These are phyloP conservation scores for Pichia sp. DNA, from an alignment of 1,139 yeast species.

Conservation along the genomic window DNA sequence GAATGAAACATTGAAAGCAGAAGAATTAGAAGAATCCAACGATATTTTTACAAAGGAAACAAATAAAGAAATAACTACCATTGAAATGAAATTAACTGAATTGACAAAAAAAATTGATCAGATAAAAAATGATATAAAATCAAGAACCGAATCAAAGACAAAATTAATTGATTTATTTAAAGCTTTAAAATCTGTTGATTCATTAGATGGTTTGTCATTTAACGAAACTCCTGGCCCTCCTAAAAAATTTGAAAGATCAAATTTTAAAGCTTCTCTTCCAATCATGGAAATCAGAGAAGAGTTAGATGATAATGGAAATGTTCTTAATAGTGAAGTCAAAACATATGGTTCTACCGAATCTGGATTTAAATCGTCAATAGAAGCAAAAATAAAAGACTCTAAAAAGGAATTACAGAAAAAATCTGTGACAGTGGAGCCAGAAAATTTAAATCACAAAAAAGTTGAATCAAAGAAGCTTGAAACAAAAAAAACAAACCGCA, in stretches of 20 bases:
- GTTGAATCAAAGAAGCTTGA: no score
- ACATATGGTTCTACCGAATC: slow-evolving; percentile 23
- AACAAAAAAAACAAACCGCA: background rate
- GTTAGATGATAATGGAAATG: slow-evolving; percentile 72
- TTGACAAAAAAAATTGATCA: slow-evolving; percentile 36
- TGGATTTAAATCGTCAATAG: slow-evolving; percentile 10
- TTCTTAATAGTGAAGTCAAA: slow-evolving; percentile 38
- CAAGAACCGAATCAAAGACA: slow-evolving; percentile 37
- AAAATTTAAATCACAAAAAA: no score
- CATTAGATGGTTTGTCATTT: slow-evolving; percentile 4
- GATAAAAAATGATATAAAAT: slow-evolving; percentile 38
- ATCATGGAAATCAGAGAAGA: slow-evolving; percentile 82
- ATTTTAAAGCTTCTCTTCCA: slow-evolving; percentile 34
- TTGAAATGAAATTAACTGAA: slow-evolving; percentile 36
- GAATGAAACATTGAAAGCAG: slow-evolving; percentile 10
- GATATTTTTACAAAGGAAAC: slow-evolving; percentile 20
- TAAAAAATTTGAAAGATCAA: no score
- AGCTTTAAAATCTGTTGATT: slow-evolving; percentile 22
- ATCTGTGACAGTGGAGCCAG: no score
- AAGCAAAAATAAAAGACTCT: background rate
- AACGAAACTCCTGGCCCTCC: no score
- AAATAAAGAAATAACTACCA: slow-evolving; percentile 40
- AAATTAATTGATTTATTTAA: slow-evolving; percentile 32
- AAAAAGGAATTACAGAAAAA: slow-evolving; percentile 50
- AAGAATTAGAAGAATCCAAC: slow-evolving; percentile 15